Evolutionary conservation across 73 alveolate species (phyloP), one percentile per base, ranked within the genome.

Genomic region (Paramecium primaurelia): DNA sequence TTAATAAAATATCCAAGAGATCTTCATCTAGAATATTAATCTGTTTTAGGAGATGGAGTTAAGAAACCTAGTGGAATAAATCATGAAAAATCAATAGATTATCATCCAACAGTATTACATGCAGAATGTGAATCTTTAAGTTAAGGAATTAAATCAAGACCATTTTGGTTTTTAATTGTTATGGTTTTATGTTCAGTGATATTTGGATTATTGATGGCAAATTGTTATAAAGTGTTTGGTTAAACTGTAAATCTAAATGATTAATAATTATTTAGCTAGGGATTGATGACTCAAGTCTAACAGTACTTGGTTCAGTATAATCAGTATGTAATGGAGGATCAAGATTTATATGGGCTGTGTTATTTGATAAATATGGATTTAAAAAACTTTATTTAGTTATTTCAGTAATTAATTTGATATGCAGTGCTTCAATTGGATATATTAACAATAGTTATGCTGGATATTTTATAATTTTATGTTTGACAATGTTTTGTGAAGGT

Each of bases 171-270:
- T 36, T 36, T 80, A 12, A 14, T 80, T n/a, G 4, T 42, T 1
- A 80, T 80, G 91, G 73, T 80, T 11, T 49, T 80, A 12, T 80
- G 45, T 47, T 80, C 91, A 44, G 58, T 36, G 4, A 25, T 80
- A 0, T 44, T 40, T 40, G 91, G 91, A 4, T n/a, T 80, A 42
- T 36, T 80, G 14, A 80, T 80, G 91, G 91, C 91, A 32, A 80
- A 80, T 80, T 80, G 64, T 45, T 80, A 80, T 22, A 80, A 80
- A 26, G 91, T 80, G n/a, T 80, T 38, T 22, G 91, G 91, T 38
- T 22, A 32, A 12, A 32, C 71, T 10, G 88, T 75, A 75, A 30
- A 40, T 75, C 18, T 14, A 30, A 54, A 16, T 54, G 28, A 54
- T 75, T 6, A 18, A 30, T 32, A n/a, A n/a, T n/a, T 22, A 22